A percentile compares a stretch with the other conserved stretches of the same genome.
phyloP scores from a whole-genome alignment of 805 yeast genomes.

The Zygosaccharomyces lentus region DNA sequence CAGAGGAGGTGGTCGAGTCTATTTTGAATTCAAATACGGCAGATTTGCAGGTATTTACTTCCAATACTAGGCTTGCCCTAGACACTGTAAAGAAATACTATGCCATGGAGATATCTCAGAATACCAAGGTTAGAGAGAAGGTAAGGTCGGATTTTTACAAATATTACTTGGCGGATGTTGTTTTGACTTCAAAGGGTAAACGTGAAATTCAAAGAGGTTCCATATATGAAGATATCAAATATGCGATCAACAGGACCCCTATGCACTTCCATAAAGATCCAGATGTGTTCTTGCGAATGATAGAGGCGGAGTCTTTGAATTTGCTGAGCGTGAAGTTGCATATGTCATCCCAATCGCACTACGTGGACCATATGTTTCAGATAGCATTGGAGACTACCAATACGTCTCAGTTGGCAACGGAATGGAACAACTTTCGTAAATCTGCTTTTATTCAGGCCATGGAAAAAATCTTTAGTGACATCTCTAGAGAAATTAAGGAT shows the following conservation, averaged over 20 bases:
- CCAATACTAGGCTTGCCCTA: slow-evolving; percentile 54
- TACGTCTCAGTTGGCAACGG: slow-evolving; percentile 64
- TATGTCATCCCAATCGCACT: slow-evolving; percentile 37
- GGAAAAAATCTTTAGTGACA: slow-evolving; percentile 59
- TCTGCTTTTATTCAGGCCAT: slow-evolving; percentile 63
- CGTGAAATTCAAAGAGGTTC: slow-evolving; percentile 73
- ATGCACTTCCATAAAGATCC: slow-evolving; percentile 72
- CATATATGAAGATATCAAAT: slow-evolving; percentile 84
- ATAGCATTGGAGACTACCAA: slow-evolving; percentile 69
- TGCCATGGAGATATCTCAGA: slow-evolving; percentile 75
- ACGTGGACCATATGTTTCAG: slow-evolving; percentile 45
- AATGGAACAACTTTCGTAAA: slow-evolving; percentile 79
- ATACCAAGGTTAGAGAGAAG: slow-evolving; percentile 72
- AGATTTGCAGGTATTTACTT: slow-evolving; percentile 40
- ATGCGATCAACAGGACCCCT: slow-evolving; percentile 77
- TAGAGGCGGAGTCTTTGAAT: slow-evolving; percentile 83
- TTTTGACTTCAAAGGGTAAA: slow-evolving; percentile 78
- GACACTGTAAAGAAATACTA: slow-evolving; percentile 70
- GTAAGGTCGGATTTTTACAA: slow-evolving; percentile 58
- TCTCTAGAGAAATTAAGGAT: slow-evolving; percentile 76
- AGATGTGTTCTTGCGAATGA: slow-evolving; percentile 79
- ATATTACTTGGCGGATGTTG: slow-evolving; percentile 66
- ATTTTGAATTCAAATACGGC: slow-evolving; percentile 33
- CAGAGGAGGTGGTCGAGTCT: slow-evolving; percentile 53
- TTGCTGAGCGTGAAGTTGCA: slow-evolving; percentile 61